A percentile compares a stretch with the other conserved stretches of the same genome.
These are phyloP conservation scores for Trichoderma asperellum DNA, from an alignment of 2,329 filamentous ascomycete genomes.

Conservation along the genomic window DNA sequence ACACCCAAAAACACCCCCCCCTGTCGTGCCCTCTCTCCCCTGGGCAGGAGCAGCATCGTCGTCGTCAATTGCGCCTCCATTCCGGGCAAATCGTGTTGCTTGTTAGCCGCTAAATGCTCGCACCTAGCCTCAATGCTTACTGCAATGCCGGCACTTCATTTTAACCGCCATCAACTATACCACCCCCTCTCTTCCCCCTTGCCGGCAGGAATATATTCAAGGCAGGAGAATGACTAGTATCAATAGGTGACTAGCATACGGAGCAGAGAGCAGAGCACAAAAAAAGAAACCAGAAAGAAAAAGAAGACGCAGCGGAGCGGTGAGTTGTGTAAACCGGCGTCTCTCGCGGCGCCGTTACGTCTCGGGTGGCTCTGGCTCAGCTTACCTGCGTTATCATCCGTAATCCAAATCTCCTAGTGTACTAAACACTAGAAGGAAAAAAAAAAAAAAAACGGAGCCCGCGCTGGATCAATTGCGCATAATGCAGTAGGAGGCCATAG, in stretches of 20 bases:
- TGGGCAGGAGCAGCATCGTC: not conserved
- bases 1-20: not conserved
- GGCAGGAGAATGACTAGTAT: not conserved
- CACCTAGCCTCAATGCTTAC: not conserved
- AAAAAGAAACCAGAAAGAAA: not conserved
- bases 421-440: not conserved
- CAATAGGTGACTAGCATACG: not conserved
- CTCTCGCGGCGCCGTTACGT: conserved; percentile 4
- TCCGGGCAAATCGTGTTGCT: conserved; percentile 12
- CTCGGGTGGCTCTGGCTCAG: conserved; percentile 19
- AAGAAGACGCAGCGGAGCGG: conserved; percentile 4
- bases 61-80: not conserved
- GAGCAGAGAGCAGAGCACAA: not conserved
- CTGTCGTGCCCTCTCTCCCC: not conserved
- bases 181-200: not conserved
- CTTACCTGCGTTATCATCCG: conserved; percentile 15
- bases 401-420: not conserved
- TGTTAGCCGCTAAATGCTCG: not conserved
- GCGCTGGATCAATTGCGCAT: not conserved
- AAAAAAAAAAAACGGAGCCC: not conserved
- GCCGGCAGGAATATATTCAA: not conserved
- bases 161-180: not conserved
- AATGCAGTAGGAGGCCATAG: conserved; percentile 2
- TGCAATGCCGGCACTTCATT: conserved; percentile 23
- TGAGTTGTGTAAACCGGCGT: conserved; percentile 8